phyloP scores from a whole-genome alignment of 2,329 filamentous ascomycete genomes.

The Chaetomiaceae sp. region DNA sequence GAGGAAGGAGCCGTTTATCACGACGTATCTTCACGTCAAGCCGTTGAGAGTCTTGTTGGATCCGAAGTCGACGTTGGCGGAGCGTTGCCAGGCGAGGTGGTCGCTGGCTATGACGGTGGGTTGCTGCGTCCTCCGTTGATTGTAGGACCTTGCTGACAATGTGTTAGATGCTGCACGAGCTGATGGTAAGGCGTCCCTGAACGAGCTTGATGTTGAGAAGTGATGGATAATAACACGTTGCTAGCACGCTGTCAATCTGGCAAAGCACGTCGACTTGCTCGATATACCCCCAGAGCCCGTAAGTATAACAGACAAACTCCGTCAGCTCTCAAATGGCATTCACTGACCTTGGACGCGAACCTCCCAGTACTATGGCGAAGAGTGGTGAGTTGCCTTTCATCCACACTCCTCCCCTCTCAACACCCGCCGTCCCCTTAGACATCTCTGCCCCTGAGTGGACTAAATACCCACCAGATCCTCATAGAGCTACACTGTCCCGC shows the following conservation, averaged over 20 bases:
- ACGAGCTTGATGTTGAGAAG: not conserved
- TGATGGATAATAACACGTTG: not conserved
- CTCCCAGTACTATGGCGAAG: not conserved
- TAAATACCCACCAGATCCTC: no score
- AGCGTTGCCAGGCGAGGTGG: conserved; percentile 3
- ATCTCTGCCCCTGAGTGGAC: no score
- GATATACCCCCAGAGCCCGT: not conserved
- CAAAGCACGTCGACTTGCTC: not conserved
- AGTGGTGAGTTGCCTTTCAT: conserved; percentile 1
- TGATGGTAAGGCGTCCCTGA: conserved; percentile 2
- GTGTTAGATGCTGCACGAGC: conserved; percentile 2
- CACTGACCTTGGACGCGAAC: not conserved
- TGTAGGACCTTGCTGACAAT: not conserved
- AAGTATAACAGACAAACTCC: not conserved
- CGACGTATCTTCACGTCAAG: not conserved
- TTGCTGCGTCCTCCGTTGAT: no score
- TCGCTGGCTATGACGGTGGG: conserved; percentile 2
- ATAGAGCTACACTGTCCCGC: no score
- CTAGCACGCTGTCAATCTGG: conserved; percentile 1
- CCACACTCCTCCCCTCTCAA: no score
- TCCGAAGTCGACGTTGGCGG: conserved; percentile 5
- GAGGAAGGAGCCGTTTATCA: not conserved
- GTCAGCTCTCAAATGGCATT: not conserved
- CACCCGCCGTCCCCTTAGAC: no score
- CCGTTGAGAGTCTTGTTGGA: conserved; percentile 8